Conservation (phyloP, 352 stramenopile species). For the Lagenidium sp. region DNA sequence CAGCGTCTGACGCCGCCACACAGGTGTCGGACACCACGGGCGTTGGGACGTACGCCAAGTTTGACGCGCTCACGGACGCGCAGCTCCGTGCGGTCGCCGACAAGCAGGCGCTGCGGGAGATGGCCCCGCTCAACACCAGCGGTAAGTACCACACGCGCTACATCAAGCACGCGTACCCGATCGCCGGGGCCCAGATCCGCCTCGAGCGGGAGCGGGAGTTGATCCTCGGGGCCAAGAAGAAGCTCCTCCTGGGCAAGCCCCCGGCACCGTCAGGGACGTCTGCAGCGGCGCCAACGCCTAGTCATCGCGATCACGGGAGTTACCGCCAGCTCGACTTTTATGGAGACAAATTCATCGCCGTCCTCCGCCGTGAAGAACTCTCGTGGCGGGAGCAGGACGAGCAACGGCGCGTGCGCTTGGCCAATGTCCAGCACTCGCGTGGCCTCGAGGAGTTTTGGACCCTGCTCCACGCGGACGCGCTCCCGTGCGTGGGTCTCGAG, state of each 20-base stretch:
- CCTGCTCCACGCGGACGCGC: constrained; percentile 33
- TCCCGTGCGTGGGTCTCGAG: no score
- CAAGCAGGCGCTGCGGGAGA: constrained; percentile 20
- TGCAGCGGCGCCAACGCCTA: neutral
- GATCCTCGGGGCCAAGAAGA: constrained; percentile 52
- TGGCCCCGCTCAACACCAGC: constrained; percentile 31
- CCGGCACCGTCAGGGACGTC: constrained; percentile 4
- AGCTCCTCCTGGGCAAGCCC: constrained; percentile 27
- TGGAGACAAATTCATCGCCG: constrained; percentile 21
- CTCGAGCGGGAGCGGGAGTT: constrained; percentile 59
- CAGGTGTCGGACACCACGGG: no score
- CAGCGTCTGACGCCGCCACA: no score
- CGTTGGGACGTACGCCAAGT: constrained; percentile 37
- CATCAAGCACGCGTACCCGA: constrained; percentile 64
- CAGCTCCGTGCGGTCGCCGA: constrained; percentile 36
- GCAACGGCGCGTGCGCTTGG: constrained; percentile 28
- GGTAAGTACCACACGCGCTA: constrained; percentile 66
- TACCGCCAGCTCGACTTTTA: constrained; percentile 50
- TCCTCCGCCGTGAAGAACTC: constrained; percentile 24
- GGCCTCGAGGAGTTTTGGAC: constrained; percentile 53
- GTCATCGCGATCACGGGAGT: neutral
- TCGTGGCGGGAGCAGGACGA: constrained; percentile 12
- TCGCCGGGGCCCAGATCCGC: constrained; percentile 57
- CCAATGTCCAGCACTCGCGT: constrained; percentile 20
- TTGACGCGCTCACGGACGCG: constrained; percentile 31